A percentile compares a stretch with the other conserved stretches of the same genome.
Conservation (phyloP, 495 filamentous ascomycete genomes). For the Daldinia concentrica region DNA sequence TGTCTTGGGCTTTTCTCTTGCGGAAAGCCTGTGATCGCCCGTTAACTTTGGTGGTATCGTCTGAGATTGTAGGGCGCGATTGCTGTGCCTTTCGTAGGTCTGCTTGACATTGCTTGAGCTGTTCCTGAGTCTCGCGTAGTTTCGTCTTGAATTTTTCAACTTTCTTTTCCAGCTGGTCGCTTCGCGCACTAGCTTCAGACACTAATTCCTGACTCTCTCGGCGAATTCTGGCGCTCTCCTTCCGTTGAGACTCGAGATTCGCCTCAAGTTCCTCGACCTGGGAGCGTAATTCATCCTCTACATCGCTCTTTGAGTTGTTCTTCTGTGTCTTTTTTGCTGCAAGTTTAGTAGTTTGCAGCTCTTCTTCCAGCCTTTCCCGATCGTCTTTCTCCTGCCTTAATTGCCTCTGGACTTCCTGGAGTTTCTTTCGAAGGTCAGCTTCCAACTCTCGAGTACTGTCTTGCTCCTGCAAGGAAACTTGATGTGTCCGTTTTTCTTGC, state of each 20-base stretch:
- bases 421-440: conserved; percentile 46
- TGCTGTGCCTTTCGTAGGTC: conserved; percentile 55
- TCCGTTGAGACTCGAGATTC: conserved; percentile 54
- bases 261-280: conserved; percentile 50
- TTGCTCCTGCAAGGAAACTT: conserved; percentile 37
- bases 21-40: conserved; percentile 41
- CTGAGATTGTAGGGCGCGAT: conserved; percentile 32
- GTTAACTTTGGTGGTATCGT: conserved; percentile 50
- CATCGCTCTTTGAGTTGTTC: conserved; percentile 12
- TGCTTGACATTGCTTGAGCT: conserved; percentile 68
- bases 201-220: conserved; percentile 50
- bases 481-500: conserved; percentile 42
- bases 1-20: conserved; percentile 50
- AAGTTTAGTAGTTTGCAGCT: conserved; percentile 48
- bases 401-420: conserved; percentile 42
- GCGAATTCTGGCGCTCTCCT: conserved; percentile 52
- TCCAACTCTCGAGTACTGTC: conserved; percentile 41
- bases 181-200: conserved; percentile 63
- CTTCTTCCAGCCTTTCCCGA: conserved; percentile 48
- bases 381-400: conserved; percentile 51
- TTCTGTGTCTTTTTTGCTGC: conserved; percentile 54
- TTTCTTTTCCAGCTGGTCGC: conserved; percentile 69
- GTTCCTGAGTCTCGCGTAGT: conserved; percentile 70
- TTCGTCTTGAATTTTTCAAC: conserved; percentile 74
- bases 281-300: conserved; percentile 29